Base-by-base conservation (phyloP, 192 early-diverging fungal genomes). In the Gamsiella multidivaricata region DNA sequence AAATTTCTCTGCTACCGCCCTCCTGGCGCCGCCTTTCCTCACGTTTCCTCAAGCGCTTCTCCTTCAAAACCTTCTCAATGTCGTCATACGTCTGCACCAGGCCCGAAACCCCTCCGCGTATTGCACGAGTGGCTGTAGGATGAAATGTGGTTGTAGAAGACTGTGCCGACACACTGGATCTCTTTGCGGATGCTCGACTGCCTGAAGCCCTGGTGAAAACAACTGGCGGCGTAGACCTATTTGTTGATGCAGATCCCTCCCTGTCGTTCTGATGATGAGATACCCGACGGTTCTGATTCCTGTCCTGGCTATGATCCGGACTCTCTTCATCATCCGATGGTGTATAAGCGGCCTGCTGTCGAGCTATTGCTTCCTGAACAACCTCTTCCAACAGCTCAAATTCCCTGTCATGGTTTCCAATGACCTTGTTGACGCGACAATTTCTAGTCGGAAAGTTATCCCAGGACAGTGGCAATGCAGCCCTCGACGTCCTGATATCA, bases 401-500 rank as follows among this genome's bases (percentile, higher is more conserved):
- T 10, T 78, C 74, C 18, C 34, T 41, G 28, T 63, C 65, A 23
- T 69, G 65, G 8, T 63, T 68, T 1, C 74, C 74, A 20, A 69
- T 49, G 18, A 78, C 66, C 41, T 57, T 78, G 61, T 78, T 78
- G 28, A 78, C 54, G 28, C 55, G 58, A 31, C 74, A 78, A n/a
- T 78, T 66, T 6, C 74, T 58, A 26, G 52, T 69, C 12, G 66
- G 41, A 41, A 78, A 78, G 32, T 61, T 78, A 31, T 78, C 58
- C 74, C 74, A 78, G 5, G 65, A 63, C 2, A 78, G 61, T 20
- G 74, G 74, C 8, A 61, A 23, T 4, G 43, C 54, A 23, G 59
- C 58, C 8, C 32, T 61, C 15, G 66, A 59, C 8, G 54, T 47
- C 11, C 32, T 51, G 22, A 39, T 15, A 9, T 75, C 72, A 20